Percentiles rank a stretch among this genome's conserved stretches.
phyloP scores from a whole-genome alignment of 2,329 filamentous ascomycete species.

The Fusarium miscanthi region DNA sequence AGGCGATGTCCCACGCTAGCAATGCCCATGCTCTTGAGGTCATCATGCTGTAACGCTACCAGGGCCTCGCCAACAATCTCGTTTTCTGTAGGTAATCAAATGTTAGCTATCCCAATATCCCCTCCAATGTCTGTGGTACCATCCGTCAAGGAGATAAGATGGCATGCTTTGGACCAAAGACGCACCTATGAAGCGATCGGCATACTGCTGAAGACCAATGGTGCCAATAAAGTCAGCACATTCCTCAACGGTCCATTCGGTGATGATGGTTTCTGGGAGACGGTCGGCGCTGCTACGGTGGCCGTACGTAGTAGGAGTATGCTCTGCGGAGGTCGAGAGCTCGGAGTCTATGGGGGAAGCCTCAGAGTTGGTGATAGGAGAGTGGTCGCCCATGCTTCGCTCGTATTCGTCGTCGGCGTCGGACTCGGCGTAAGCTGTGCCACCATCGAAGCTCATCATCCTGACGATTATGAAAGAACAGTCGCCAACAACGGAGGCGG shows the following conservation, averaged over 20 bases:
- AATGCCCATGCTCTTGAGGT: slow-evolving; percentile 95
- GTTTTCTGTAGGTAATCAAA: slow-evolving; percentile 72
- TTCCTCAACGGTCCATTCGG: slow-evolving; percentile 86
- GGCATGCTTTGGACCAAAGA: slow-evolving; percentile 31
- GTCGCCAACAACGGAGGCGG: slow-evolving; percentile 21
- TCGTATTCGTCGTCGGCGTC: slow-evolving; percentile 88
- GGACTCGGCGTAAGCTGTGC: slow-evolving; percentile 80
- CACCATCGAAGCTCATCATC: slow-evolving; percentile 71
- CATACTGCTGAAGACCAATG: slow-evolving; percentile 85
- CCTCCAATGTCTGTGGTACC: neutral
- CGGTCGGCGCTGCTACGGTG: slow-evolving; percentile 73
- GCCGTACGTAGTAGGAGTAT: slow-evolving; percentile 83
- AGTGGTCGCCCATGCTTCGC: slow-evolving; percentile 74
- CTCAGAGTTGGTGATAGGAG: slow-evolving; percentile 76
- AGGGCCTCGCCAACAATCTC: slow-evolving; percentile 93
- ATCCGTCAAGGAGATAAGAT: neutral
- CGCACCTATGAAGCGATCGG: slow-evolving; percentile 84
- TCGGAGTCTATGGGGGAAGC: slow-evolving; percentile 78
- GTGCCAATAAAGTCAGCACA: slow-evolving; percentile 88
- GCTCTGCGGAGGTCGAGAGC: slow-evolving; percentile 74
- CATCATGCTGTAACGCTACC: slow-evolving; percentile 88
- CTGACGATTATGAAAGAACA: slow-evolving; percentile 32
- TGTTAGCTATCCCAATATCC: slow-evolving; percentile 23
- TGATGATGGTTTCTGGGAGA: slow-evolving; percentile 79
- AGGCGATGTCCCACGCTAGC: slow-evolving; percentile 92